phyloP scores from a whole-genome alignment of 2,329 filamentous ascomycete species.

The Verticillium dahliae region DNA sequence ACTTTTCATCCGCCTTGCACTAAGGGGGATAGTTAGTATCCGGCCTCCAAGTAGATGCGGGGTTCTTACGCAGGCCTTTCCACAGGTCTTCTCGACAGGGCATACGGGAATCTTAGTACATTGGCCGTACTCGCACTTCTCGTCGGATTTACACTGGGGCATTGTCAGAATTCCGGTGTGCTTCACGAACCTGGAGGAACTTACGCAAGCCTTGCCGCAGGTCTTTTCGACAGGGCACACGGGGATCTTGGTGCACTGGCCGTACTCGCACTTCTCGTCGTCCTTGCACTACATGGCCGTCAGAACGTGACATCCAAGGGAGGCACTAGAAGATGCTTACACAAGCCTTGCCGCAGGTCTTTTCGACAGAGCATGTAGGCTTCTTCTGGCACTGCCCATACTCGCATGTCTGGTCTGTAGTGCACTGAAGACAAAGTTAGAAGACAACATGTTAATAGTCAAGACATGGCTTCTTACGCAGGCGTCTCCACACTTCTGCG shows the following conservation, averaged over 20 bases:
- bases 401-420: neutral
- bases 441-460: neutral
- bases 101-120: no score
- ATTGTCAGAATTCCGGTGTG: no score
- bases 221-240: neutral
- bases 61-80: no score
- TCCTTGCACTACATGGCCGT: neutral
- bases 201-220: neutral
- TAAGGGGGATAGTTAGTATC: no score
- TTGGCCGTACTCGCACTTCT: neutral
- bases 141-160: neutral
- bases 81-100: no score
- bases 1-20: no score
- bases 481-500: neutral
- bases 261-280: neutral
- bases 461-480: neutral
- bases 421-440: neutral
- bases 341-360: neutral
- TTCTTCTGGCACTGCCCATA: neutral
- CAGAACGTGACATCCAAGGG: neutral
- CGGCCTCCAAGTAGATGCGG: no score
- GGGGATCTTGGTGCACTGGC: neutral
- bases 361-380: neutral
- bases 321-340: neutral
- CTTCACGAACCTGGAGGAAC: no score